Evolutionary conservation across 805 yeast species (phyloP), one percentile per base, ranked within the genome.

Genomic region (Naumovozyma baii): DNA sequence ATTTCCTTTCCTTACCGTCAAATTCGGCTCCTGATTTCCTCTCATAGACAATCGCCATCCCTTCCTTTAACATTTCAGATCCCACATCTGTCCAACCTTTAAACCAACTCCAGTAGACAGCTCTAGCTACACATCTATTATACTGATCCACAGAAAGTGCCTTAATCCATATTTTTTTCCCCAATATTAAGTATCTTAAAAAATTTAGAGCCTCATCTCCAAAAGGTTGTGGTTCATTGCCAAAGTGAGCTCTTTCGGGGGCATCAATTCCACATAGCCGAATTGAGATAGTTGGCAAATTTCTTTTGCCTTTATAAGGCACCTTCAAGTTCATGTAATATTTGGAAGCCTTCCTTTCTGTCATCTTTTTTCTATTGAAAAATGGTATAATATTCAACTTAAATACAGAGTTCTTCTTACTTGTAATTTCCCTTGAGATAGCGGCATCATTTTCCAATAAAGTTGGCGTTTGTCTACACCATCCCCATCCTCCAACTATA

Each of bases 211-310:
- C 92, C 49, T 92, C 96, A 31, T 78, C 84, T 28, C 92, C 76
- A 55, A 62, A 83, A 0, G 92, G 90, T 57, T 92, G 98, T 0
- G 95, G 82, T 0, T 94, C 87, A 44, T 83, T 82, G 1, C 98
- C 98, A 61, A 85, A 92, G 65, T 92, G 96, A 1, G 94, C 74
- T 33, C 94, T 67, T 55, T 92, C 98, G 1, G 98, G 98, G 0
- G 98, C 98, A 68, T 92, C 98, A 13, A 90, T 80, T 0, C 96
- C 98, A 61, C 92, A 83, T 16, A 92, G 64, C 36, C 98, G 69
- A 3, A 92, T 74, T 59, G 81, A 79, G 29, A 92, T 65, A 0
- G 98, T 92, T 47, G 59, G 54, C 9, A 57, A 38, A 19, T 46
- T 57, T 29, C 63, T 44, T 39, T 52, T 59, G 20, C 59, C 59